A percentile compares a stretch with the other conserved stretches of the same genome.
Conservation (phyloP, 768 basidiomycete genomes). For the Suillus americanus region DNA sequence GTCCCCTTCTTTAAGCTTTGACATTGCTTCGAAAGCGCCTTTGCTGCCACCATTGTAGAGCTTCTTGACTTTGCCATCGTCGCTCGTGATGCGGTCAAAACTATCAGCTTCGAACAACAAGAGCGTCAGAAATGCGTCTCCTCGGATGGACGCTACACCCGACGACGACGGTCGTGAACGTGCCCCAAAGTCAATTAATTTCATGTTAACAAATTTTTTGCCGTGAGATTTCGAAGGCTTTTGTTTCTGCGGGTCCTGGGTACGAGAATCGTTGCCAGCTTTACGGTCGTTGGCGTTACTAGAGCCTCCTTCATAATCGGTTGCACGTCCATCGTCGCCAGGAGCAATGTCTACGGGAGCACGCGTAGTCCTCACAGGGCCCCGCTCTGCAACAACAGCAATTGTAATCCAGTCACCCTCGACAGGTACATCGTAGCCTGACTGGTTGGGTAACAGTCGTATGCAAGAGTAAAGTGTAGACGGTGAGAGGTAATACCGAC, state of each 20-base stretch:
- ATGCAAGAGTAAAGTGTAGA: slow-evolving; percentile 87
- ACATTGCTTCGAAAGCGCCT: slow-evolving; percentile 88
- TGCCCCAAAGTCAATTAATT: slow-evolving; percentile 78
- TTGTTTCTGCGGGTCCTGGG: slow-evolving; percentile 23
- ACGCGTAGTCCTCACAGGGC: slow-evolving; percentile 70
- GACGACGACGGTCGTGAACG: slow-evolving; percentile 54
- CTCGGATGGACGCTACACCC: slow-evolving; percentile 59
- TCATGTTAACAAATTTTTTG: slow-evolving; percentile 85
- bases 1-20: slow-evolving; percentile 84
- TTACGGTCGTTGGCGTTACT: slow-evolving; percentile 5
- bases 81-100: slow-evolving; percentile 54
- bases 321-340: slow-evolving; percentile 42
- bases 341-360: slow-evolving; percentile 57
- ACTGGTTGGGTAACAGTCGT: slow-evolving; percentile 72
- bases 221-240: slow-evolving; percentile 47
- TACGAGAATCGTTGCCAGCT: slow-evolving; percentile 11
- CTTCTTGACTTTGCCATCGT: slow-evolving; percentile 54
- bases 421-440: slow-evolving; percentile 89
- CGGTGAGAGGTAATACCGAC: slow-evolving; percentile 85
- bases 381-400: slow-evolving; percentile 91
- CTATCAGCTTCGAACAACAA: slow-evolving; percentile 88
- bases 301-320: slow-evolving; percentile 24
- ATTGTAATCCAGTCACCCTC: slow-evolving; percentile 95
- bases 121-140: slow-evolving; percentile 82
- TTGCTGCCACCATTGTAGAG: slow-evolving; percentile 86